Percentiles rank a stretch among this genome's conserved stretches.
phyloP scores from a whole-genome alignment of 2,329 filamentous ascomycete genomes.

The Albophoma yamanashiensis region DNA sequence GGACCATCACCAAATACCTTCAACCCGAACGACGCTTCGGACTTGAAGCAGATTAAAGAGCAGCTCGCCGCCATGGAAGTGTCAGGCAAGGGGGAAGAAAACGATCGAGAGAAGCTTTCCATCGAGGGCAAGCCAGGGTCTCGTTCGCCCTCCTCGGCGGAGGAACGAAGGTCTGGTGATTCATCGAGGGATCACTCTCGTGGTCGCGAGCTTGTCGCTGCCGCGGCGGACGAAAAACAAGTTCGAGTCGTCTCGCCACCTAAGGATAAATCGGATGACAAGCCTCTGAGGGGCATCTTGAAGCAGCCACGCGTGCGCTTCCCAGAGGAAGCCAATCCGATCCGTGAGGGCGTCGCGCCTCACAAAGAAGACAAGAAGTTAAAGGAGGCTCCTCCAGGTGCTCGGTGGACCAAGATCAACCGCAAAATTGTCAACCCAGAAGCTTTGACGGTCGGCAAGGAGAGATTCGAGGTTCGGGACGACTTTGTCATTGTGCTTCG shows the following conservation, averaged over 20 bases:
- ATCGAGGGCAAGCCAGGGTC: slow-evolving; percentile 2
- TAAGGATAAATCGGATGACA: slow-evolving; percentile 49
- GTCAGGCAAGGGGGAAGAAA: slow-evolving; percentile 10
- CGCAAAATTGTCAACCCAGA: slow-evolving; percentile 82
- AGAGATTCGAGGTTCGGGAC: slow-evolving; percentile 83
- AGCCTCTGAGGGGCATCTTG: slow-evolving; percentile 72
- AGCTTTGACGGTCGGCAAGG: slow-evolving; percentile 74
- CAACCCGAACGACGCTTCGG: slow-evolving; percentile 40
- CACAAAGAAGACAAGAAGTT: slow-evolving; percentile 72
- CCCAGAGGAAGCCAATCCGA: slow-evolving; percentile 72
- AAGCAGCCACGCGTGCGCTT: slow-evolving; percentile 75
- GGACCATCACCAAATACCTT: slow-evolving; percentile 32
- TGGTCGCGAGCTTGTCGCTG: slow-evolving; percentile 28
- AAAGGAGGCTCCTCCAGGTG: slow-evolving; percentile 63
- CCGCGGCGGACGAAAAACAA: slow-evolving; percentile 31
- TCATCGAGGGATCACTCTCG: slow-evolving; percentile 21
- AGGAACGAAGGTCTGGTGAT: slow-evolving; percentile 6
- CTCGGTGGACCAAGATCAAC: slow-evolving; percentile 89
- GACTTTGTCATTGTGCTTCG: slow-evolving; percentile 90
- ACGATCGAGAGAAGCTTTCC: background rate
- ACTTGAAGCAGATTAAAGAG: slow-evolving; percentile 38
- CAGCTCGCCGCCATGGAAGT: slow-evolving; percentile 33
- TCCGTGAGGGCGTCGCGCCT: slow-evolving; percentile 87
- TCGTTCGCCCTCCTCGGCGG: slow-evolving; percentile 9
- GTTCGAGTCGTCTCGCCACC: slow-evolving; percentile 68